phyloP scores from a whole-genome alignment of 208 protist genomes.

The Acanthamoeba culbertsoni region DNA sequence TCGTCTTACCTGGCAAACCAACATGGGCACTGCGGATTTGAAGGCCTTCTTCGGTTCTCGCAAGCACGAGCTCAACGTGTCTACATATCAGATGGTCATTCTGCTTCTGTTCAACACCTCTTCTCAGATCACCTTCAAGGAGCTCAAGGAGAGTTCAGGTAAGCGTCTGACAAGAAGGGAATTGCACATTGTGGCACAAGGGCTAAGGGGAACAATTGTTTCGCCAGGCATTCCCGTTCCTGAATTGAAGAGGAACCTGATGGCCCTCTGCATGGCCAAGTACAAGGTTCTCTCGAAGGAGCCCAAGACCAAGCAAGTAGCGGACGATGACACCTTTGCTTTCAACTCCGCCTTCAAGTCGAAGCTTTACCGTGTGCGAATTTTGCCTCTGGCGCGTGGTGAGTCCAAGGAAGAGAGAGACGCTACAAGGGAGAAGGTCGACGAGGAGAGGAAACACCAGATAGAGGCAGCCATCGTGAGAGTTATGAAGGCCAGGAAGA shows the following conservation, averaged over 20 bases:
- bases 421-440: slow-evolving; percentile 72
- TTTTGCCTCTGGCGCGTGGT: too few relatives aligned
- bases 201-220: too few relatives aligned
- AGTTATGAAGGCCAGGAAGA: slow-evolving; percentile 83
- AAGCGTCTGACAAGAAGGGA: too few relatives aligned
- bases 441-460: slow-evolving; percentile 76
- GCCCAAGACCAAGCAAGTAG: slow-evolving; percentile 44
- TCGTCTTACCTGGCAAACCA: slow-evolving; percentile 81
- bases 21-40: slow-evolving; percentile 80
- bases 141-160: too few relatives aligned
- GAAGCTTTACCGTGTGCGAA: too few relatives aligned
- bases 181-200: too few relatives aligned
- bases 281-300: slow-evolving; percentile 69
- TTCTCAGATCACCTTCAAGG: slow-evolving; percentile 62
- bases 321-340: background rate
- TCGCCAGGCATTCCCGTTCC: too few relatives aligned
- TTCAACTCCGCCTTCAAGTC: slow-evolving; percentile 72
- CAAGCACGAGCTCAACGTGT: slow-evolving; percentile 65
- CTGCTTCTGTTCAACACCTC: slow-evolving; percentile 75
- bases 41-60: slow-evolving; percentile 71
- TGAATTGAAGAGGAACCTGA: background rate
- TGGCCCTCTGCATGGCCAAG: slow-evolving; percentile 55
- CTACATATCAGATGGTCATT: slow-evolving; percentile 77
- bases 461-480: slow-evolving; percentile 81
- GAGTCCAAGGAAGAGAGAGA: slow-evolving; percentile 72